Conservation (phyloP, 495 filamentous ascomycete genomes). For the Neurospora discreta region DNA sequence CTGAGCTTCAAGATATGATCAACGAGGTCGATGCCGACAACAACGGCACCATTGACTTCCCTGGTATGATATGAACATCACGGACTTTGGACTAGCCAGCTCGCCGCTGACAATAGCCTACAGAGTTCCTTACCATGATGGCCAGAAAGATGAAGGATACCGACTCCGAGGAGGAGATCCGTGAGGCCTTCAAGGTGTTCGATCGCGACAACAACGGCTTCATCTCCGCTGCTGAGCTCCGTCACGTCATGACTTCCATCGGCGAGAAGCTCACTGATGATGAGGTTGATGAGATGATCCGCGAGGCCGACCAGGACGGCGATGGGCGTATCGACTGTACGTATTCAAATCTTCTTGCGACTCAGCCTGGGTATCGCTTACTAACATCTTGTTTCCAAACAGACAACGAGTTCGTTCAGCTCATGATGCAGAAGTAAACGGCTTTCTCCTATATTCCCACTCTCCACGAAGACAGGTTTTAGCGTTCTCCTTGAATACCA, state of each 20-base stretch:
- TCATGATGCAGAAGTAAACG: slow-evolving; percentile 99
- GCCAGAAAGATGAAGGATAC: slow-evolving; percentile 99
- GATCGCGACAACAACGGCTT: slow-evolving; percentile 99
- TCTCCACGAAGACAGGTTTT: background rate
- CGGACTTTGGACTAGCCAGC: background rate
- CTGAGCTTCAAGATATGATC: slow-evolving; percentile 99
- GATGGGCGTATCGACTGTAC: slow-evolving; percentile 93
- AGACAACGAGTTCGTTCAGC: slow-evolving; percentile 99
- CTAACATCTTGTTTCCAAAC: slow-evolving; percentile 23
- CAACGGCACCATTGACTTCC: slow-evolving; percentile 99
- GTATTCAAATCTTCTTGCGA: slow-evolving; percentile 8
- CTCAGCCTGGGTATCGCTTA: background rate
- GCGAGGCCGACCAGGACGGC: slow-evolving; percentile 97
- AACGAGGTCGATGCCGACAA: slow-evolving; percentile 99
- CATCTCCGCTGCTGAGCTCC: slow-evolving; percentile 94
- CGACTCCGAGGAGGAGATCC: slow-evolving; percentile 98
- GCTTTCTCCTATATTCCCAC: background rate
- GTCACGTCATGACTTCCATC: slow-evolving; percentile 99
- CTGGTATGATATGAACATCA: slow-evolving; percentile 48
- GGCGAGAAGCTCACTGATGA: slow-evolving; percentile 99
- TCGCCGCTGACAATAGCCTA: slow-evolving; percentile 17
- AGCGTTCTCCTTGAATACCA: background rate
- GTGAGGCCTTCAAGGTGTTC: slow-evolving; percentile 68
- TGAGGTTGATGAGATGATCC: slow-evolving; percentile 99
- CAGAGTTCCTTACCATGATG: slow-evolving; percentile 99